Conservation (phyloP, 257 asterid species). For the Salvia hispanica region DNA sequence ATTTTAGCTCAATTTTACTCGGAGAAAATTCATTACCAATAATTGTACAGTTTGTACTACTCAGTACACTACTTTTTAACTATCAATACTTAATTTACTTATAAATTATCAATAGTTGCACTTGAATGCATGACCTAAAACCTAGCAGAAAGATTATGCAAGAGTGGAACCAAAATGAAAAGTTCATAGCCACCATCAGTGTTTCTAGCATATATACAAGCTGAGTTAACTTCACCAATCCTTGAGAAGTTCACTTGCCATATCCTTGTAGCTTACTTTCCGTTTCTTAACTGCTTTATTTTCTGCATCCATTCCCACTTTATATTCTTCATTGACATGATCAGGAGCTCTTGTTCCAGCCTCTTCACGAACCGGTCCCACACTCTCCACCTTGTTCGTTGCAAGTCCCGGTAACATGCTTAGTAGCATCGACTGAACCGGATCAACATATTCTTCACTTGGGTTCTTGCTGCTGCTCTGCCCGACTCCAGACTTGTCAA, state of each 20-base stretch:
- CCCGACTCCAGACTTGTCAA: constrained; percentile 29
- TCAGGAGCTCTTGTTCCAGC: constrained; percentile 20
- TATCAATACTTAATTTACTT: no score
- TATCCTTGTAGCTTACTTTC: constrained; percentile 87
- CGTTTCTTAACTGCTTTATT: constrained; percentile 57
- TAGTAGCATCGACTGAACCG: constrained; percentile 66
- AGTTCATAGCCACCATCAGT: no score
- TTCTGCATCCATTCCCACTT: constrained; percentile 35
- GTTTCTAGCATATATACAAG: background rate
- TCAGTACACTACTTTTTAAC: no score
- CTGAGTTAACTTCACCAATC: constrained; percentile 59
- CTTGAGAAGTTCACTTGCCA: constrained; percentile 69
- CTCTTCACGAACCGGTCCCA: constrained; percentile 29
- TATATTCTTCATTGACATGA: constrained; percentile 32
- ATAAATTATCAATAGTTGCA: no score
- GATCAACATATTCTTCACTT: constrained; percentile 47
- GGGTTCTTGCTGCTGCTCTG: constrained; percentile 37
- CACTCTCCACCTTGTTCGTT: constrained; percentile 30
- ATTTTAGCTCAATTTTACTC: no score
- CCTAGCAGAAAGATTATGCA: no score
- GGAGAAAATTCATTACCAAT: no score
- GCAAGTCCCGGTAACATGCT: constrained; percentile 65
- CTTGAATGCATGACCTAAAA: no score
- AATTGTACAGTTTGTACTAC: no score
- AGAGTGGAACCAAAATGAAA: no score